Conservation (phyloP, 1,139 yeast species). For the Suhomyces guaymorum region DNA sequence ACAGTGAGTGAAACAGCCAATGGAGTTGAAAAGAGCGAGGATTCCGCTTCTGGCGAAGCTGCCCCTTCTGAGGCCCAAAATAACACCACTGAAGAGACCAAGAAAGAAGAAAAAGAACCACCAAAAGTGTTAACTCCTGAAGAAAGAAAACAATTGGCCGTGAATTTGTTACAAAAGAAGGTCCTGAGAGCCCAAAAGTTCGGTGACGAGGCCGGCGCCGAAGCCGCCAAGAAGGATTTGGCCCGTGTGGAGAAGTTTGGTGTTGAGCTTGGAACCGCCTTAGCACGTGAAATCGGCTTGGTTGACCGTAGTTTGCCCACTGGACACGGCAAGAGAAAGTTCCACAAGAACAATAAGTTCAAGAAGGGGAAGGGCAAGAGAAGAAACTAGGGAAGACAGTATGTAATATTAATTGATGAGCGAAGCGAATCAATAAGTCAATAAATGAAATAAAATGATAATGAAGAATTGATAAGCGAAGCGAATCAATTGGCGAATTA, state of each 20-base stretch:
- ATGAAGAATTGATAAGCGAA: no score
- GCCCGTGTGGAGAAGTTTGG: constrained; percentile 84
- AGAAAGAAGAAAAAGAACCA: constrained; percentile 25
- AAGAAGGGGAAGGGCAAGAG: constrained; percentile 11
- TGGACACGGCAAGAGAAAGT: constrained; percentile 14
- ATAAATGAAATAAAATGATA: no score
- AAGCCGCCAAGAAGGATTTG: constrained; percentile 57
- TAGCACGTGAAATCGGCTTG: constrained; percentile 68
- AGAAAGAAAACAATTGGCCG: constrained; percentile 67
- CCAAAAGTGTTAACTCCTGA: constrained; percentile 58
- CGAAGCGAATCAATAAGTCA: neutral
- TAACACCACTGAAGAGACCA: constrained; percentile 9
- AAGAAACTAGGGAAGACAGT: constrained; percentile 11
- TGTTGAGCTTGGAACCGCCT: constrained; percentile 63
- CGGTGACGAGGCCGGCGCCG: constrained; percentile 60
- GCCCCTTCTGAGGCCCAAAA: constrained; percentile 17
- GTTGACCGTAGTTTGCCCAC: constrained; percentile 37
- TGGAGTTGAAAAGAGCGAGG: constrained; percentile 19
- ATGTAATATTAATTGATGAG: no score
- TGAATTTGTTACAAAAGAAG: constrained; percentile 67
- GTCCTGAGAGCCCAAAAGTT: constrained; percentile 76
- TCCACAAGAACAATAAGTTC: constrained; percentile 12
- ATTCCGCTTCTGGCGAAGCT: constrained; percentile 17
- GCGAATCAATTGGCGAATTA: no score
- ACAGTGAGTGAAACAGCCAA: no score